Evolutionary conservation across 441 rosid genomes (phyloP), one percentile per base, ranked within the genome.

Genomic region (Gossypium davidsonii): DNA sequence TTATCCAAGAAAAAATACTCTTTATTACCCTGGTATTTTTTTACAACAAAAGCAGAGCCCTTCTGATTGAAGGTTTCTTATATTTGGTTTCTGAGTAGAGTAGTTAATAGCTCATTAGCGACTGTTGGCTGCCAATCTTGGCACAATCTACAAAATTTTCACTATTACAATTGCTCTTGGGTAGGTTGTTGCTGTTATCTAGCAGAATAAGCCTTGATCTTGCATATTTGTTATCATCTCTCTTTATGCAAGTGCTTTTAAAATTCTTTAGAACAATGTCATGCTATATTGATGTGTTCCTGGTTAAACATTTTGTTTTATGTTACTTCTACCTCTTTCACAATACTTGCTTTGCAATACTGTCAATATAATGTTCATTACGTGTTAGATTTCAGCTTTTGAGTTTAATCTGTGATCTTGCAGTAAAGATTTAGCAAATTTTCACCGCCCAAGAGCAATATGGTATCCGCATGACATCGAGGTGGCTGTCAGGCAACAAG

Each of bases 391-490:
- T 56, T 34, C 46, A 42, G 44, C 56, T 23, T 1, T 49, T 68
- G 52, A 37, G 21, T 55, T 34, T 66, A 15, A 39, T 56, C 55
- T 52, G 71, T 58, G 48, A 34, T 63, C 67, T 79, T 85, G 77
- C 96, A 96, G 98, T 83, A 96, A 96, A 84, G 97, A 96, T 83
- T 74, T 91, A 75, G 90, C 97, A 73, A 80, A 93, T 84, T 96
- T 96, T 86, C 99, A 93, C 83, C 97, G 96, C 64, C 98, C 99
- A 63, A 92, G 89, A 85, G 94, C 94, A 61, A 76, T 88, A 64
- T 96, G 99, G 99, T 96, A 89, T 85, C 99, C 98, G 18, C 96
- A 91, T 85, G 97, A 88, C 80, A 90, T 86, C 86, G 98, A 91
- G 86, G 89, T 93, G 75, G 97, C 97, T 72, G 91, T 91, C 73